Percentiles rank a stretch among this genome's conserved stretches.
phyloP scores from a whole-genome alignment of 352 stramenopile species.

The Globisporangium yorkense region DNA sequence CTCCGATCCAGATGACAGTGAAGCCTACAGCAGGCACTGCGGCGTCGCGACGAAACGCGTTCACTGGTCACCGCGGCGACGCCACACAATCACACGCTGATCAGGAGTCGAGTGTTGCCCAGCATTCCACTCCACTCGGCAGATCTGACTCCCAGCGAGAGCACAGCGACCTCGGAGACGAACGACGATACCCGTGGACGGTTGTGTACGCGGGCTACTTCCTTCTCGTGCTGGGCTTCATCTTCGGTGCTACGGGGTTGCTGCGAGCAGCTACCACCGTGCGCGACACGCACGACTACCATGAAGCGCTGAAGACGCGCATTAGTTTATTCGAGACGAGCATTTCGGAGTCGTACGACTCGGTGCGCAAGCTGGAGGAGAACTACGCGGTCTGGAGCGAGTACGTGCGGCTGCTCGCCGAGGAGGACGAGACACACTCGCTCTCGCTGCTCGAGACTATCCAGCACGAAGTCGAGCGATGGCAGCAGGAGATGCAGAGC shows the following conservation, averaged over 20 bases:
- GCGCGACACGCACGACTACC: slow-evolving; percentile 57
- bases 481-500: slow-evolving; percentile 68
- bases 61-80: neutral
- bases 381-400: slow-evolving; percentile 72
- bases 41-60: neutral
- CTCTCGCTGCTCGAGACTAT: slow-evolving; percentile 56
- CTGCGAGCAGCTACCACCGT: slow-evolving; percentile 42
- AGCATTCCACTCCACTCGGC: too few species aligned
- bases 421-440: slow-evolving; percentile 64
- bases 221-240: slow-evolving; percentile 27
- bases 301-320: slow-evolving; percentile 43
- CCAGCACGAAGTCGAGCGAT: slow-evolving; percentile 63
- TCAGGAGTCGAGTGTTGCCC: too few species aligned
- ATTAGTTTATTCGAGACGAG: slow-evolving; percentile 56
- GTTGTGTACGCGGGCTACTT: slow-evolving; percentile 28
- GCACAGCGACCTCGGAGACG: neutral
- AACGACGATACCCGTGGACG: slow-evolving; percentile 15
- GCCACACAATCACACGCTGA: too few species aligned
- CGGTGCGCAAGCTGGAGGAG: slow-evolving; percentile 57
- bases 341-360: slow-evolving; percentile 61
- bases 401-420: slow-evolving; percentile 55
- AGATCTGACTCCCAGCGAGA: neutral
- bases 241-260: slow-evolving; percentile 51
- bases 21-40: neutral
- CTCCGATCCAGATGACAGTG: neutral